Base-by-base conservation (phyloP, 495 filamentous ascomycete genomes). In the Antarctomyces pellizariae region DNA sequence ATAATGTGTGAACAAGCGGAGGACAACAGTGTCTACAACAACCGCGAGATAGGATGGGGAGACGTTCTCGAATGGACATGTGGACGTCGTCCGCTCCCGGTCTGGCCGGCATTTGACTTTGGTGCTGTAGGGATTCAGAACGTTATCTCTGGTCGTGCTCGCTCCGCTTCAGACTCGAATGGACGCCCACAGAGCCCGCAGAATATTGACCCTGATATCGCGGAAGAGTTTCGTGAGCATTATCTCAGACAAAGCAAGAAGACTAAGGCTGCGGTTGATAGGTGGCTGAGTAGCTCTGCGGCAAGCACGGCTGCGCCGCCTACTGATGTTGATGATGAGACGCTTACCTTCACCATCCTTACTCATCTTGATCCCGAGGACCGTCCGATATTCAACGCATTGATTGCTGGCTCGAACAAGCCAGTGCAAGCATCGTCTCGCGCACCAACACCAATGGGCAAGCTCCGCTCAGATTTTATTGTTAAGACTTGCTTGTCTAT, bases 11-110 rank as follows among this genome's bases (percentile, higher is more conserved):
- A 75, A 21, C 35, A 47, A 18, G 44, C 49, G 3, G 59, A 59
- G 14, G 59, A 67, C 18, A 52, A 51, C 4, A 57, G 56, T 20
- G 56, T 56, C 13, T 61, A 71, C 25, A 54, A 56, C 2, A 60
- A 59, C 22, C 50, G 60, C 18, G 82, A 82, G 1, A 55, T 93
- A n/a, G 83, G 78, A 36, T 99, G 89, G 89, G 83, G 84, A 1
- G 89, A 95, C 36, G 77, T 95, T 4, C 56, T 99, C 13, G 86
- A 99, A 49, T 65, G 78, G 35, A 80, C 92, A 4, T 82, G 78
- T 30, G 83, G 83, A 5, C 66, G 83, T 30, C 59, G 75, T 15
- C 75, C 86, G 25, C 56, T 93, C 22, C 86, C 86, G 2, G 50
- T 52, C 22, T 91, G 83, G 82, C 83, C 83, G 12, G 74, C 80